Conservation (phyloP, 352 stramenopile species). For the Poterioochromonas sp. region DNA sequence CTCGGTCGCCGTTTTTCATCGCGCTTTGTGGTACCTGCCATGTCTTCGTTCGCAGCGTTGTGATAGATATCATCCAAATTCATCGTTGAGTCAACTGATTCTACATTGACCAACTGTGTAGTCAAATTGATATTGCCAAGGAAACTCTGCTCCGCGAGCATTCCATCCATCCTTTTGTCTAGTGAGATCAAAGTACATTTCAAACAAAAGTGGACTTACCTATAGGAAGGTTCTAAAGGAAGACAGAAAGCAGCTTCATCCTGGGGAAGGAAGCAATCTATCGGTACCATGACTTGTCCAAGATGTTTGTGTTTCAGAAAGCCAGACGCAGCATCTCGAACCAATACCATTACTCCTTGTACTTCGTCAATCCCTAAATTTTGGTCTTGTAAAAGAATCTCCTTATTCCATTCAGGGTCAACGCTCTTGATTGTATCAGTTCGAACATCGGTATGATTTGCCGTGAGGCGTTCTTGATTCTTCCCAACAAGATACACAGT, state of each 20-base stretch:
- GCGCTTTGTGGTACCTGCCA: too few species aligned
- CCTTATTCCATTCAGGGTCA: conserved; percentile 23
- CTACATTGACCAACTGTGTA: conserved; percentile 17
- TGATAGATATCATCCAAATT: background rate
- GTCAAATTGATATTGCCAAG: conserved; percentile 15
- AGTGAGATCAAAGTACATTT: background rate
- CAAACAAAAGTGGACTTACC: background rate
- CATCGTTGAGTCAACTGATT: background rate
- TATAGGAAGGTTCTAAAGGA: conserved; percentile 25
- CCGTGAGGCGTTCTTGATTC: background rate
- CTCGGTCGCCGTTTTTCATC: too few species aligned
- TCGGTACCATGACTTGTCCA: conserved; percentile 22
- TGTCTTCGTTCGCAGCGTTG: too few species aligned
- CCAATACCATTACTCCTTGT: conserved; percentile 12
- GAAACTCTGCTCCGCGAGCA: background rate
- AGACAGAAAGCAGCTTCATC: conserved; percentile 14
- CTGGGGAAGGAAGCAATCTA: too few species aligned
- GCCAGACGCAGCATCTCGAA: conserved; percentile 11
- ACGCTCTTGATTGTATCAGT: conserved; percentile 10
- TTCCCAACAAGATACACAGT: conserved; percentile 17
- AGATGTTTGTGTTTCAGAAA: conserved; percentile 24
- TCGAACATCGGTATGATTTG: conserved; percentile 20
- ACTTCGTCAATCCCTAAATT: conserved; percentile 3
- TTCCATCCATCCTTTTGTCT: conserved; percentile 12
- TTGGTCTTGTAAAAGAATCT: conserved; percentile 9